A percentile compares a stretch with the other conserved stretches of the same genome.
Conservation (phyloP, 768 basidiomycete genomes). For the Trichaptum fuscoviolaceum region DNA sequence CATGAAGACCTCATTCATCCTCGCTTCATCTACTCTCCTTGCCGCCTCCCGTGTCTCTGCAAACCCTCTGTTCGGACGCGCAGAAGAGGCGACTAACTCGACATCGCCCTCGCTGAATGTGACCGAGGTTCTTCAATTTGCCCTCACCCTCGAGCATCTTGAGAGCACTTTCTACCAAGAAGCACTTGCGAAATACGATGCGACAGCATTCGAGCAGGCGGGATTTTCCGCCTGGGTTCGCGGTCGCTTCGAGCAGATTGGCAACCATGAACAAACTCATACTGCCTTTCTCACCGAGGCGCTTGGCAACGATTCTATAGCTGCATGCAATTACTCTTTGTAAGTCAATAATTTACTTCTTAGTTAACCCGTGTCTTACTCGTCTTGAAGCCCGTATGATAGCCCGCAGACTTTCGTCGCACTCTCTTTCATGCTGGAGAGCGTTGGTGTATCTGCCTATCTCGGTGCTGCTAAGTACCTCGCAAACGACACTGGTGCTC, state of each 20-base stretch:
- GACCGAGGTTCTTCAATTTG: slow-evolving; percentile 36
- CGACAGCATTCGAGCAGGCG: slow-evolving; percentile 38
- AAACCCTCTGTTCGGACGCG: not conserved
- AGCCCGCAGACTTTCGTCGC: slow-evolving; percentile 44
- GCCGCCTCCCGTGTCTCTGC: not conserved
- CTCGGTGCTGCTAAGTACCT: slow-evolving; percentile 38
- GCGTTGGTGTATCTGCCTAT: slow-evolving; percentile 51
- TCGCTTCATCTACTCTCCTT: not conserved
- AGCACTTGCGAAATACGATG: slow-evolving; percentile 40
- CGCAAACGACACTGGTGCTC: slow-evolving; percentile 25
- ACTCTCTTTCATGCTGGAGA: slow-evolving; percentile 48
- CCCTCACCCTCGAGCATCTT: slow-evolving; percentile 45
- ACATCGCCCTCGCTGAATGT: not conserved
- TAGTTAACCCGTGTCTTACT: not conserved
- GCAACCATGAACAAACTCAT: slow-evolving; percentile 50
- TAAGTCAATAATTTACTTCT: slow-evolving; percentile 22
- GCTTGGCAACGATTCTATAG: slow-evolving; percentile 38
- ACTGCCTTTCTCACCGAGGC: slow-evolving; percentile 44
- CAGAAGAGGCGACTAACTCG: not conserved
- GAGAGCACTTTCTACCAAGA: slow-evolving; percentile 40
- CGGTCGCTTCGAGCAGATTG: slow-evolving; percentile 46
- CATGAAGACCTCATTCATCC: not conserved
- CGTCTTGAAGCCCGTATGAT: slow-evolving; percentile 33
- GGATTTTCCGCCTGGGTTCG: slow-evolving; percentile 47
- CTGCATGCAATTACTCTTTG: slow-evolving; percentile 61